Evolutionary conservation across 2,329 filamentous ascomycete species (phyloP).

Genomic region (Mariannaea sp.): DNA sequence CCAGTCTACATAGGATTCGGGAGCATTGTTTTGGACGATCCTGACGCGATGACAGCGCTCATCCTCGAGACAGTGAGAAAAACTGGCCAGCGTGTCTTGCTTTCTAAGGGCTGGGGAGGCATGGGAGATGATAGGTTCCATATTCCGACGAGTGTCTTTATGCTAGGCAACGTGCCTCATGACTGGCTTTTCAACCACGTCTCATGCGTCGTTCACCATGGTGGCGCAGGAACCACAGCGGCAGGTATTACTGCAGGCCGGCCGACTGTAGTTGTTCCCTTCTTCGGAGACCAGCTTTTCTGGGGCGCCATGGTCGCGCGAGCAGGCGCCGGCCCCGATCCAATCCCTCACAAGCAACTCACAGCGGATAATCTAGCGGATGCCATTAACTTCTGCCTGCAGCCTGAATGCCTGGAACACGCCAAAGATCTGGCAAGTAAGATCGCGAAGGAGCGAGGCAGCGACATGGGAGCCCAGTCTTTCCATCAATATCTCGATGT

Average conservation of each 20-base stretch:
- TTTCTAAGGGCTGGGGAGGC: constrained; percentile 74
- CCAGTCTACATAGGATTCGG: constrained; percentile 77
- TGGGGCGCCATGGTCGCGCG: constrained; percentile 26
- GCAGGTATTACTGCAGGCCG: constrained; percentile 69
- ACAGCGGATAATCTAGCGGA: constrained; percentile 2
- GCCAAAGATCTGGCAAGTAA: constrained; percentile 3
- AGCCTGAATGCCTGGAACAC: background rate
- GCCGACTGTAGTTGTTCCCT: constrained; percentile 74
- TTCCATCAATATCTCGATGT: constrained; percentile 9
- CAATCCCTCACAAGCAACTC: constrained; percentile 15
- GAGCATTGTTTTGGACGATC: constrained; percentile 72
- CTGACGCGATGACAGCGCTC: constrained; percentile 66
- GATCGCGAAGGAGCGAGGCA: constrained; percentile 4
- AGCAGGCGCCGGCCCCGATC: constrained; percentile 15
- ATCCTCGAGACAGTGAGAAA: constrained; percentile 67
- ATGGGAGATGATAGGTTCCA: constrained; percentile 59
- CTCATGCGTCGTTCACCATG: constrained; percentile 69
- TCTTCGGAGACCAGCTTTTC: constrained; percentile 59
- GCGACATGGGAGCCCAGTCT: constrained; percentile 4
- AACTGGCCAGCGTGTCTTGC: constrained; percentile 67
- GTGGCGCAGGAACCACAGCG: constrained; percentile 71
- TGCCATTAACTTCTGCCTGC: constrained; percentile 12
- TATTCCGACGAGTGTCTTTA: constrained; percentile 59
- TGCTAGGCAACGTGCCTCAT: constrained; percentile 73
- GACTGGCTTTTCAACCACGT: constrained; percentile 74